Evolutionary conservation across 306 rosid species (phyloP), one percentile per base, ranked within the genome.

Genomic region (Parietaria judaica): DNA sequence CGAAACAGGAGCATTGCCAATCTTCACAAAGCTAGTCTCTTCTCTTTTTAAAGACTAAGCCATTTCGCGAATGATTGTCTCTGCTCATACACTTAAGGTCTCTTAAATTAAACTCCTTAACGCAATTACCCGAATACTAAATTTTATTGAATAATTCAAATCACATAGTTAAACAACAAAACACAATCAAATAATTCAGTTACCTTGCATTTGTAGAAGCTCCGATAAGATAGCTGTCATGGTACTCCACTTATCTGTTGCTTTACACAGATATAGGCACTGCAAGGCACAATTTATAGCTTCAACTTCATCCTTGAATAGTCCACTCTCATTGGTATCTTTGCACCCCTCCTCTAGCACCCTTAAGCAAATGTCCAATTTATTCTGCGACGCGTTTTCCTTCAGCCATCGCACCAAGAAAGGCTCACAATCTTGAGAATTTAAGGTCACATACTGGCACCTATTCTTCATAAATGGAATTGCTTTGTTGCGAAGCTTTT

Each of bases 321-420:
- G 74, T 56, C 50, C 70, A 51, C 69, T 79, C 57, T 69, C 72
- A 66, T 79, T 83, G 69, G 76, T 63, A 73, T 88, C 80, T 80
- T 76, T 70, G 76, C 95, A 84, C 71, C 88, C 95, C 74, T 86
- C 99, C 71, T 86, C 95, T 79, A 88, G 72, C 37, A 92, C 84
- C 67, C 64, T 69, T 65, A 79, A 80, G 78, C 95, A 92, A 49
- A 81, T 82, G 41, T 88, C 94, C 89, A 92, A 76, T 72, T 81
- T 88, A 80, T 86, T 86, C 79, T 82, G 88, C 34, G 64, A 65
- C 68, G 94, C 86, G 55, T 68, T 76, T 82, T 92, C 99, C 80
- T 86, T 86, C 83, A 92, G 73, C 99, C 99, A 92, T 73, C 89
- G 83, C 63, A 88, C 85, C 51, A 86, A 79, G 84, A 86, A 88